phyloP scores from a whole-genome alignment of 257 asterid genomes.

The Gentiana macrophylla region DNA sequence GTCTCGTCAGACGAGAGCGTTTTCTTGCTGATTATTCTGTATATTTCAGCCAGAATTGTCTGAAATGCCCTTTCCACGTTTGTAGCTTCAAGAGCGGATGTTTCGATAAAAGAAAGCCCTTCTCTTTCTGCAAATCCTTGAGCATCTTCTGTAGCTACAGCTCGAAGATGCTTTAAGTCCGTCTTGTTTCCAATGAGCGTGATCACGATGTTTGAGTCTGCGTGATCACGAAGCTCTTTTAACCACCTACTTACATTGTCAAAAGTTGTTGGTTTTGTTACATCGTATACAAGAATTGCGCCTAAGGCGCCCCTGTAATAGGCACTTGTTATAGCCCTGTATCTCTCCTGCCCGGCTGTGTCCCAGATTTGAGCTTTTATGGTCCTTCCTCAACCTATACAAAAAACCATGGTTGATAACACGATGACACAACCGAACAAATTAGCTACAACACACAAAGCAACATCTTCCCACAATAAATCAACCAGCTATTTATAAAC shows the following conservation, averaged over 20 bases:
- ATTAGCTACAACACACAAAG: background rate
- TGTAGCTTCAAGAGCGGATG: constrained; percentile 84
- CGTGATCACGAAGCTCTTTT: constrained; percentile 94
- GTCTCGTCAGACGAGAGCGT: constrained; percentile 61
- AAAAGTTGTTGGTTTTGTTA: constrained; percentile 82
- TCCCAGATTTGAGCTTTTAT: constrained; percentile 98
- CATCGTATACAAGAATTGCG: constrained; percentile 89
- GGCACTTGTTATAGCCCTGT: constrained; percentile 80
- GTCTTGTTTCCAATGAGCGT: constrained; percentile 89
- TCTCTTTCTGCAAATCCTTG: constrained; percentile 79
- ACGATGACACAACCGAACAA: background rate
- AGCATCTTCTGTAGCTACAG: constrained; percentile 92
- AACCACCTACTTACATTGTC: constrained; percentile 89
- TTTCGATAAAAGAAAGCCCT: constrained; percentile 80
- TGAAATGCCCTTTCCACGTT: constrained; percentile 86
- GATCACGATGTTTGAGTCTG: constrained; percentile 80
- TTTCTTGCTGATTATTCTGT: constrained; percentile 77
- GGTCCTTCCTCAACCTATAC: constrained; percentile 74
- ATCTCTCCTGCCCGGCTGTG: constrained; percentile 94
- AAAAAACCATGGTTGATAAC: background rate
- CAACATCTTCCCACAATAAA: background rate
- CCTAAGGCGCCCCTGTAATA: constrained; percentile 94
- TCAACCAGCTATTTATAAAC: background rate
- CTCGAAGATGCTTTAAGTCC: constrained; percentile 84
- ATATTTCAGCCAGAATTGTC: constrained; percentile 78